Conservation (phyloP, 2,329 filamentous ascomycete genomes). For the Colletotrichum scovillei region DNA sequence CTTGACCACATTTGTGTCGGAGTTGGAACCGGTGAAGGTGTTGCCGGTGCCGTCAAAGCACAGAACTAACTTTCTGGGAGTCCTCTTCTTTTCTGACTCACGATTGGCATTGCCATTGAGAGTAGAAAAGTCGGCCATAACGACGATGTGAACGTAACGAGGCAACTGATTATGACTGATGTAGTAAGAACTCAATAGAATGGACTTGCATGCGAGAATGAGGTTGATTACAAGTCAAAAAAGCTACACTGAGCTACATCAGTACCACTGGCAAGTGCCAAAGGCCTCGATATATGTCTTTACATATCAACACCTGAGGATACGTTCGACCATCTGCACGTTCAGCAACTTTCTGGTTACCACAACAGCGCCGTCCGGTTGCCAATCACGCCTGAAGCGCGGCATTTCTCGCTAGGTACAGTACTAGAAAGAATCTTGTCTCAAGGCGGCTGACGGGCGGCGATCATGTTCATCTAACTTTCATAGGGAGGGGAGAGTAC, state of each 20-base stretch:
- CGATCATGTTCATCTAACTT: not conserved
- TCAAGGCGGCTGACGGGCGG: not conserved
- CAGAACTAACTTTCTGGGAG: slow-evolving; percentile 54
- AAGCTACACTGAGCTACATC: not conserved
- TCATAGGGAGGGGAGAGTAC: not conserved
- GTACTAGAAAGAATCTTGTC: not conserved
- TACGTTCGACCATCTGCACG: not conserved
- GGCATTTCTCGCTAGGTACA: not conserved
- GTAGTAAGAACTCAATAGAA: too few relatives aligned
- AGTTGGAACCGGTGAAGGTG: slow-evolving; percentile 56
- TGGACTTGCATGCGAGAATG: not conserved
- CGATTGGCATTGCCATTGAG: not conserved
- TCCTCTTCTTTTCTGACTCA: not conserved
- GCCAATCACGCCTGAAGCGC: not conserved
- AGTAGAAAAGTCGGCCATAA: not conserved
- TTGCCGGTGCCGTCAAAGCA: slow-evolving; percentile 63
- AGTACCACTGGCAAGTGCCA: not conserved
- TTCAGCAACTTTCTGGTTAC: not conserved
- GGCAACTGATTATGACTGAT: not conserved
- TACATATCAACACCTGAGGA: not conserved
- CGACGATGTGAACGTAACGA: not conserved
- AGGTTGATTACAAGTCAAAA: not conserved
- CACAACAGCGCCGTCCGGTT: not conserved
- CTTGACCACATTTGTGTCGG: slow-evolving; percentile 66
- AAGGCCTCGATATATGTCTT: not conserved